Evolutionary conservation across 2,329 filamentous ascomycete genomes (phyloP).

Genomic region (Leptographium galeiforme): DNA sequence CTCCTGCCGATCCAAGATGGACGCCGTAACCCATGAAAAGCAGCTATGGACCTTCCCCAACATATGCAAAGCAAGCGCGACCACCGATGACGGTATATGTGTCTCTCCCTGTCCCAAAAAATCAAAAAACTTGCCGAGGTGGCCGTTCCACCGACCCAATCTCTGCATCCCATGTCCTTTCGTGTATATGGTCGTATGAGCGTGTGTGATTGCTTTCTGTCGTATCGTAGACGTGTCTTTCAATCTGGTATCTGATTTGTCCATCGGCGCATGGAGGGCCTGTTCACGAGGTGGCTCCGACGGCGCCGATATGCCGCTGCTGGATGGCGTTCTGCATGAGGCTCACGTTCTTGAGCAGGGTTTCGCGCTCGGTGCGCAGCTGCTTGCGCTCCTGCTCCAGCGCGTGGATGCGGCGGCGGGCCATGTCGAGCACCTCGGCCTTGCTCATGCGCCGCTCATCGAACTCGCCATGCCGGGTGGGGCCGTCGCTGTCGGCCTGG

Average conservation of each 20-base stretch:
- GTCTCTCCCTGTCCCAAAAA: not conserved
- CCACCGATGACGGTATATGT: not conserved
- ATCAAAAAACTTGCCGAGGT: too few relatives aligned
- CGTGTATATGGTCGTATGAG: too few relatives aligned
- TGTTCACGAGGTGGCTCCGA: not conserved
- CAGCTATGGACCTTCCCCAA: too few relatives aligned
- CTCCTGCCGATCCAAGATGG: too few relatives aligned
- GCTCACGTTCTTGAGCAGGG: constrained; percentile 6
- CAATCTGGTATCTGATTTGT: too few relatives aligned
- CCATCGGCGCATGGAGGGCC: too few relatives aligned
- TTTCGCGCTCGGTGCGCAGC: constrained; percentile 11
- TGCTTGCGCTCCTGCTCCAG: constrained; percentile 24
- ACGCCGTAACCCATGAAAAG: too few relatives aligned
- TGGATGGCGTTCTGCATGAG: constrained; percentile 7
- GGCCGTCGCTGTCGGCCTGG: constrained; percentile 4
- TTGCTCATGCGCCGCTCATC: constrained; percentile 25
- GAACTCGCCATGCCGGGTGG: constrained; percentile 8
- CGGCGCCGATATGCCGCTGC: not conserved
- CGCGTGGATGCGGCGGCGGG: constrained; percentile 25
- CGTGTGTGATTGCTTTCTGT: too few relatives aligned
- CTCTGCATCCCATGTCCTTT: too few relatives aligned
- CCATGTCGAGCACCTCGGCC: constrained; percentile 31
- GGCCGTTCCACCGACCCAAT: too few relatives aligned
- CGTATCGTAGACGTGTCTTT: too few relatives aligned
- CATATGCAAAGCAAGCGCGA: too few relatives aligned